Base-by-base conservation (phyloP, 495 filamentous ascomycete species). In the Lepraria neglecta region DNA sequence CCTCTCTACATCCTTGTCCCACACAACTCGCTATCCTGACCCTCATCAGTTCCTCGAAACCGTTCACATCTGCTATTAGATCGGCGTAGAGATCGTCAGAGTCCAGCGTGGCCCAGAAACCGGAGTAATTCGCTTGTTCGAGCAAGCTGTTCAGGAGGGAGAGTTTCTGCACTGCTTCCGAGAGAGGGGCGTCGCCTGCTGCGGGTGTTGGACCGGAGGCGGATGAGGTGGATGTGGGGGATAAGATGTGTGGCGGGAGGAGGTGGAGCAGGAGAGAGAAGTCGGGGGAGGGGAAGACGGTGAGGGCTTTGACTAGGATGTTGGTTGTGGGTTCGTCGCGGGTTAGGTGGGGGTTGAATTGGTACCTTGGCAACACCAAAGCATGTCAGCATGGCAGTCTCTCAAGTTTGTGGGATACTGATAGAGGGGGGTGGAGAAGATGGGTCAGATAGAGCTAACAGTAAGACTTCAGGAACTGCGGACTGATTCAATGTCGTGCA, bases 311-410 rank as follows among this genome's bases (percentile, higher is more conserved):
- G 77, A 92, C 89, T 73, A 99, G 90, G 83, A 97, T 87, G 81
- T 97, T 97, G 80, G 95, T 97, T 72, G 91, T 90, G 68, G 89
- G 90, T 77, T 99, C 95, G 68, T 96, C 87, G 74, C 91, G 91
- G 75, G 91, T 85, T 67, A 96, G 91, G 82, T 97, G 91, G 24
- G 94, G 92, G 83, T 99, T 99, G 82, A 99, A 96, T 80, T 99
- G 95, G 84, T 97, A 99, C 62, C 95, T 98, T 27, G 30, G 14
- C 14, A 28, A 21, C 11, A 10, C 15, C 54, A 46, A 12, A 5
- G n/a, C 48, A 14, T n/a, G 15, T 52, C n/a, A 52, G 28, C 31
- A 31, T 11, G 14, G 48, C 4, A n/a, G 15, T 9, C 14, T 31
- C n/a, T 1, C 7, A 6, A n/a, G 1, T 15, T 9, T 28, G 15